A percentile compares a stretch with the other conserved stretches of the same genome.
Evolutionary conservation across 108 stramenopile species (phyloP).

Genomic region (Skeletonema tropicum): DNA sequence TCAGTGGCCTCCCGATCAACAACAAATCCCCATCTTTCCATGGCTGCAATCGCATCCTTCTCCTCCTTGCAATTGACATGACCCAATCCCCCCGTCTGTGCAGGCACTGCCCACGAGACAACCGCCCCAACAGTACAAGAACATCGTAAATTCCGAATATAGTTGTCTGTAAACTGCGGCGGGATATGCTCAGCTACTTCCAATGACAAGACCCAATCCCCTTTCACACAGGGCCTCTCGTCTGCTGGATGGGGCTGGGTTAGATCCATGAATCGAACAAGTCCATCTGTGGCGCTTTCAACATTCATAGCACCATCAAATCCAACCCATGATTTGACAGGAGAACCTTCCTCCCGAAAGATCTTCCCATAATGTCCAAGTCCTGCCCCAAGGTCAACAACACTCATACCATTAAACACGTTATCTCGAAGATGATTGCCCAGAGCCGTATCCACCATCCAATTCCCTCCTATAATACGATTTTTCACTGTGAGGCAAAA

Average conservation of each 20-base stretch:
- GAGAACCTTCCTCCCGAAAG: slow-evolving; percentile 7
- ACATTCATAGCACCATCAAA: slow-evolving; percentile 20
- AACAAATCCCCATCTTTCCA: slow-evolving; percentile 15
- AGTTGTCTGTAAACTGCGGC: slow-evolving; percentile 6
- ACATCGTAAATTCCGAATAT: slow-evolving; percentile 11
- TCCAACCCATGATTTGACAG: slow-evolving; percentile 12
- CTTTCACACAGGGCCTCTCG: slow-evolving; percentile 7
- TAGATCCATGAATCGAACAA: slow-evolving; percentile 15
- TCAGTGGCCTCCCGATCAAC: neutral
- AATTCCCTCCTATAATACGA: slow-evolving; percentile 8
- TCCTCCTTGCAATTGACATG: slow-evolving; percentile 6
- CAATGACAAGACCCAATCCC: slow-evolving; percentile 16
- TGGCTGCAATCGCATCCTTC: slow-evolving; percentile 11
- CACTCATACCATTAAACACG: neutral
- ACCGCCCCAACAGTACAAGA: slow-evolving; percentile 6
- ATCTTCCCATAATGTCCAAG: slow-evolving; percentile 9
- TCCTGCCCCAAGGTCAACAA: slow-evolving; percentile 13
- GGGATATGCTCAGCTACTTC: slow-evolving; percentile 22
- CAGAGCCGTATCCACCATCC: slow-evolving; percentile 1
- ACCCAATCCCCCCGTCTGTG: slow-evolving; percentile 15
- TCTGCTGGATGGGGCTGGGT: slow-evolving; percentile 12
- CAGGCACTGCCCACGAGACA: slow-evolving; percentile 12
- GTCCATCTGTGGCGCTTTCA: slow-evolving; percentile 19
- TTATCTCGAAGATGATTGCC: slow-evolving; percentile 9
- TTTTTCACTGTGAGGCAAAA: slow-evolving; percentile 4